Evolutionary conservation across 2,329 filamentous ascomycete species (phyloP), one percentile per base, ranked within the genome.

Genomic region (Amauroascus verrucosus): DNA sequence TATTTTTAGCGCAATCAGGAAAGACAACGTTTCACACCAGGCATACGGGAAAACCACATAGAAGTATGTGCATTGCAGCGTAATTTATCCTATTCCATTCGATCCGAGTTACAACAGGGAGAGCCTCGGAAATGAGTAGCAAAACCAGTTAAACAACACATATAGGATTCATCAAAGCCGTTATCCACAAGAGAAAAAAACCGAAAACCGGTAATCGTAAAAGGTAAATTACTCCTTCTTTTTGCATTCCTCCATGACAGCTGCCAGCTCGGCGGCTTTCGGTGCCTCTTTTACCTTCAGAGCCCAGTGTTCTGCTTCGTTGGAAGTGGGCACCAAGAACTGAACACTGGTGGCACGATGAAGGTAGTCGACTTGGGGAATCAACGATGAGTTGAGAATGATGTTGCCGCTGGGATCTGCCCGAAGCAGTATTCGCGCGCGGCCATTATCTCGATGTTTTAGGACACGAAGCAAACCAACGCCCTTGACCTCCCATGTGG

Each of bases 351-450:
- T 74, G 4, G 60, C 61, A 26, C 77, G 75, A 6, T 76, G 71
- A 62, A 78, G 79, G 71, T 89, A 90, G 4, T 74, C 73, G 50
- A 82, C 69, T n/a, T 76, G 72, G 1, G 80, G 72, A 32, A 87
- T 68, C 47, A 90, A 67, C 18, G 75, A 68, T 60, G 83, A 80
- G 70, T 94, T 94, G 62, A 94, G 72, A 2, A 85, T 78, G 45
- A 91, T 74, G 37, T 84, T 79, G 14, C 88, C 88, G 57, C 82
- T 78, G 0, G 86, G 86, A 58, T 89, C 85, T n/a, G 81, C 80
- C 48, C 88, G 81, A 57, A 90, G 71, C 18, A 94, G 70, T 44
- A 93, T 72, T 38, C 88, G 81, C 3, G 83, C 78, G 26, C 77
- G 75, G 18, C 79, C 80, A 0, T 82, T 86, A 14, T 77, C 75